Evolutionary conservation across 352 stramenopile genomes (phyloP).

Genomic region (Phytophthora melonis): DNA sequence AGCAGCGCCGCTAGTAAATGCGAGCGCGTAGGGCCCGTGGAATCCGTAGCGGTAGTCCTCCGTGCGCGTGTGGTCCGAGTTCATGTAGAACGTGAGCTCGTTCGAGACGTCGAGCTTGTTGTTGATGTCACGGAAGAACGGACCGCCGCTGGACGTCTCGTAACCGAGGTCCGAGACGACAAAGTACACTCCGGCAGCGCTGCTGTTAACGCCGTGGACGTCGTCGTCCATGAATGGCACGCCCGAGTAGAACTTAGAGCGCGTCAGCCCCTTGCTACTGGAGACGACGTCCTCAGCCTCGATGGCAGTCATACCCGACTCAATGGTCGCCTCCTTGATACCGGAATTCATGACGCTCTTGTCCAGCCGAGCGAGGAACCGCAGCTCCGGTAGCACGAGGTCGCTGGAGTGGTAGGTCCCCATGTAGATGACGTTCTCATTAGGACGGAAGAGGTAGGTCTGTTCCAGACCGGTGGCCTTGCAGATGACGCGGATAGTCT

Average conservation of each 20-base stretch:
- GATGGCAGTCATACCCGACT: constrained; percentile 43
- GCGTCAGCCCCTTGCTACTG: constrained; percentile 41
- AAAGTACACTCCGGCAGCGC: constrained; percentile 53
- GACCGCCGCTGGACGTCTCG: constrained; percentile 52
- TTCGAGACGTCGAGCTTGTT: constrained; percentile 58
- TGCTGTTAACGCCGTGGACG: constrained; percentile 51
- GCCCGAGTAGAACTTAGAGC: constrained; percentile 55
- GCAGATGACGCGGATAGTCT: constrained; percentile 55
- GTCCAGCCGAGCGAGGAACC: constrained; percentile 57
- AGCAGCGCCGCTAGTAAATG: constrained; percentile 44
- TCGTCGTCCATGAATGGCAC: constrained; percentile 48
- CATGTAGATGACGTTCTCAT: constrained; percentile 62
- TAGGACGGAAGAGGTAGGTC: constrained; percentile 59
- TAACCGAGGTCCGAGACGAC: constrained; percentile 58
- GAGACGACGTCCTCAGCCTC: constrained; percentile 53
- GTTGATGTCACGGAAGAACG: constrained; percentile 70
- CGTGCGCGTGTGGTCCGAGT: constrained; percentile 64
- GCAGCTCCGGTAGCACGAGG: constrained; percentile 49
- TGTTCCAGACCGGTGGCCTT: constrained; percentile 45
- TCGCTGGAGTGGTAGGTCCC: constrained; percentile 49
- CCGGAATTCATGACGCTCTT: constrained; percentile 41
- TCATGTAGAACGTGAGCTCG: constrained; percentile 68
- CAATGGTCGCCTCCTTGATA: constrained; percentile 46
- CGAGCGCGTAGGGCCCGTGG: constrained; percentile 57
- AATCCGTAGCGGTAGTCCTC: constrained; percentile 65